Evolutionary conservation across 768 basidiomycete genomes (phyloP), one percentile per base, ranked within the genome.

Genomic region (Auricularia cornea): DNA sequence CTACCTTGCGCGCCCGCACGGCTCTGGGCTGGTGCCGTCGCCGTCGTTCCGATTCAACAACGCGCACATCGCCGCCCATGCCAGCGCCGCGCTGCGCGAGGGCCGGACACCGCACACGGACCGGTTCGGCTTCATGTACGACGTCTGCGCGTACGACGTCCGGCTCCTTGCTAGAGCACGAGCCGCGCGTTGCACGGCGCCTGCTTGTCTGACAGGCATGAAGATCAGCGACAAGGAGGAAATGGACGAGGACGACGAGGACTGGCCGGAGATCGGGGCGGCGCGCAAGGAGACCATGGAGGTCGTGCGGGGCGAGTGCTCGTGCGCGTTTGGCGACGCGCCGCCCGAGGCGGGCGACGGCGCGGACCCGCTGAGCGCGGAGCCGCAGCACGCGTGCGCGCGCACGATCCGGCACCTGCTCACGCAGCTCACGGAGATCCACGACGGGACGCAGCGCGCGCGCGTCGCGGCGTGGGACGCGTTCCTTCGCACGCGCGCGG

Each of bases 41-140:
- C 62, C 64, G 6, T 59, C 64, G 26, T 68, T 68, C 56, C 51
- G 60, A 26, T 52, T 64, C 14, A 35, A 28, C 29, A 52, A 41
- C 28, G 51, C 51, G 51, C 54, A 26, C 12, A 18, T 48, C 20
- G 44, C 26, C 35, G 40, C 32, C 4, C 54, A 57, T 20, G 28
- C 35, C 20, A 16, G 48, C 59, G 26, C 38, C 48, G 33, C 62
- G 60, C 23, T 57, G 31, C 54, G 59, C 31, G 59, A 60, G 33
- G 61, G 32, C 14, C 56, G 29, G 66, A 59, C 1, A 62, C 68
- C 8, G 68, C 68, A 1, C 11, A 92, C 92, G 23, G 94, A 95
- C 65, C 85, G 92, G 4, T 95, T 88, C 69, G 94, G 94, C 0
- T 95, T 95, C 76, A 87, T 94, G 73, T 94, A 94, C 64, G 92